Evolutionary conservation across 352 stramenopile genomes (phyloP).

Genomic region (Peronospora destructor): DNA sequence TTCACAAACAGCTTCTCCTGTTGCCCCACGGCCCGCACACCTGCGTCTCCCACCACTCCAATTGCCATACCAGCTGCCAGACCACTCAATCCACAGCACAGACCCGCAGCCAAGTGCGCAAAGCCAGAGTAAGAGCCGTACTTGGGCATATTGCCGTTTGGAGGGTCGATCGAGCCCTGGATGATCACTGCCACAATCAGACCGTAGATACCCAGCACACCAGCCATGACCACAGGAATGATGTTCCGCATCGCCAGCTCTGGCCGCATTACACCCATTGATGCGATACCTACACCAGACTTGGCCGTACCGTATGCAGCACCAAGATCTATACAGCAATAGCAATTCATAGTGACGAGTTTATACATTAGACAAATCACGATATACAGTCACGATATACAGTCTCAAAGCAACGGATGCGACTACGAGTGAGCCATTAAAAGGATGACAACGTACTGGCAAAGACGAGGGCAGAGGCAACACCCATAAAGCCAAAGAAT

Average conservation of each 20-base stretch:
- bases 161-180: slow-evolving; percentile 86
- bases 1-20: slow-evolving; percentile 98
- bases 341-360: not conserved
- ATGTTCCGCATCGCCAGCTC: slow-evolving; percentile 98
- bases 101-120: slow-evolving; percentile 89
- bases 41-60: slow-evolving; percentile 93
- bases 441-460: slow-evolving; percentile 23
- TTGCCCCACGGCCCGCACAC: slow-evolving; percentile 93
- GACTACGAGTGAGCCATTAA: not conserved
- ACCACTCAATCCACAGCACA: slow-evolving; percentile 91
- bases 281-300: slow-evolving; percentile 95
- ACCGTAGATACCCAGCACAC: slow-evolving; percentile 95
- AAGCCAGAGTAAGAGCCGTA: slow-evolving; percentile 94
- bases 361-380: slow-evolving; percentile 1
- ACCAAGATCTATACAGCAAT: slow-evolving; percentile 80
- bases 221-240: slow-evolving; percentile 98
- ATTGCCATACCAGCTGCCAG: slow-evolving; percentile 93
- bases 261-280: slow-evolving; percentile 93
- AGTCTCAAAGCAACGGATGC: not conserved
- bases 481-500: slow-evolving; percentile 99
- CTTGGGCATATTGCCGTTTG: slow-evolving; percentile 48
- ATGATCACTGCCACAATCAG: slow-evolving; percentile 94
- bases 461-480: slow-evolving; percentile 89
- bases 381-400: not conserved
- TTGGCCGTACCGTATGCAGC: slow-evolving; percentile 96